Conservation (phyloP, 108 stramenopile genomes). For the Pseudonitzschia pungens region DNA sequence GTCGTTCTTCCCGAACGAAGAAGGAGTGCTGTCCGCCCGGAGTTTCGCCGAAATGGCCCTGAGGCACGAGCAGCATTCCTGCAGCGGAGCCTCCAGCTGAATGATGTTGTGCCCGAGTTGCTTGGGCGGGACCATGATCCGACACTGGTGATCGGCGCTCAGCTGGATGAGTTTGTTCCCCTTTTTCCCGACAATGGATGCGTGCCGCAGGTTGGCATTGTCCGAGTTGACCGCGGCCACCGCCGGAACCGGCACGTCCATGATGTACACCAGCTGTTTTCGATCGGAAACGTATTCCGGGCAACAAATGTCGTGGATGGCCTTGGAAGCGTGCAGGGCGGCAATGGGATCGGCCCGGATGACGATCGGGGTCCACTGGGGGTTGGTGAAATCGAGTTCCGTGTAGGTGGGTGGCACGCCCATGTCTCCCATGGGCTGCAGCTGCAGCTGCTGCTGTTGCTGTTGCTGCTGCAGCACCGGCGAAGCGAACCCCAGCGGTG, state of each 20-base stretch:
- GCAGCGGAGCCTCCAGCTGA: constrained; percentile 51
- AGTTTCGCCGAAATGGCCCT: constrained; percentile 14
- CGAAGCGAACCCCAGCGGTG: not conserved
- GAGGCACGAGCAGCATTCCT: constrained; percentile 36
- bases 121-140: constrained; percentile 79
- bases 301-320: constrained; percentile 12
- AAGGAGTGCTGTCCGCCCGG: not conserved
- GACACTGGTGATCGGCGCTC: constrained; percentile 47
- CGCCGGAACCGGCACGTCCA: constrained; percentile 54
- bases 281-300: constrained; percentile 26
- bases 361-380: constrained; percentile 71
- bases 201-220: constrained; percentile 38
- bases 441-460: not conserved
- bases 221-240: not conserved
- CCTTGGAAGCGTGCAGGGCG: constrained; percentile 42
- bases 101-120: constrained; percentile 46
- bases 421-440: not conserved
- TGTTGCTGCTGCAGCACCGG: not conserved
- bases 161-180: constrained; percentile 53
- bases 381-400: constrained; percentile 43
- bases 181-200: constrained; percentile 60
- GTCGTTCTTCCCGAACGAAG: not conserved
- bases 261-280: constrained; percentile 14
- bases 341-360: constrained; percentile 65
- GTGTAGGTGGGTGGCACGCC: constrained; percentile 44